Evolutionary conservation across 495 filamentous ascomycete genomes (phyloP).

Genomic region (Thermochaetoides thermophila): DNA sequence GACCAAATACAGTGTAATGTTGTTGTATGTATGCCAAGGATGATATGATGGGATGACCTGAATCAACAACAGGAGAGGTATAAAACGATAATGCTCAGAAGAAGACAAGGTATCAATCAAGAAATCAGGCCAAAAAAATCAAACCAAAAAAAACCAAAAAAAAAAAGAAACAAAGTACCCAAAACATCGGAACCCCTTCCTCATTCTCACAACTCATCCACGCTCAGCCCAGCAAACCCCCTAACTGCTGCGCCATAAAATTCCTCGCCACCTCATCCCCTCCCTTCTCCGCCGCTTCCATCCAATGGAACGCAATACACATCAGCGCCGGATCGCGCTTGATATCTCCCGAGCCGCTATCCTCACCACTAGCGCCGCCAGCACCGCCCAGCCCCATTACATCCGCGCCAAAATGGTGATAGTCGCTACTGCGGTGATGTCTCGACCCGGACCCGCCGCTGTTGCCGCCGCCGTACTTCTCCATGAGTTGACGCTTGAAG

Average conservation of each 20-base stretch:
- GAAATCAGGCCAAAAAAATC: no score
- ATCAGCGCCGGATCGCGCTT: slow-evolving; percentile 77
- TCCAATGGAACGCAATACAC: slow-evolving; percentile 97
- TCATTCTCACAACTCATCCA: no score
- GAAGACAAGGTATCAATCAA: no score
- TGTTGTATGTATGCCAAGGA: no score
- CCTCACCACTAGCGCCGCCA: slow-evolving; percentile 10
- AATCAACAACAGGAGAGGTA: no score
- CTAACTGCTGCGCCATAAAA: slow-evolving; percentile 66
- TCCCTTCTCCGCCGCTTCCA: slow-evolving; percentile 77
- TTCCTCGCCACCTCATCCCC: slow-evolving; percentile 79
- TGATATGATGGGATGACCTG: no score
- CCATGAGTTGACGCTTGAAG: slow-evolving; percentile 81
- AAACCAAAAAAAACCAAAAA: no score
- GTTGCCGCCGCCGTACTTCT: slow-evolving; percentile 35
- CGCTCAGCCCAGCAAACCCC: no score
- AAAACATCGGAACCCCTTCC: no score
- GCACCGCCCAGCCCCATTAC: slow-evolving; percentile 6
- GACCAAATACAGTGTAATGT: no score
- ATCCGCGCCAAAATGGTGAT: slow-evolving; percentile 6
- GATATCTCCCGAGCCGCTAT: slow-evolving; percentile 28
- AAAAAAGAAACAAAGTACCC: not conserved
- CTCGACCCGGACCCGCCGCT: slow-evolving; percentile 10
- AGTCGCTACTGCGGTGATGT: no score
- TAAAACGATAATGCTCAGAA: no score